phyloP scores from a whole-genome alignment of 202 grass and related monocot genomes.

The Setaria italica region DNA sequence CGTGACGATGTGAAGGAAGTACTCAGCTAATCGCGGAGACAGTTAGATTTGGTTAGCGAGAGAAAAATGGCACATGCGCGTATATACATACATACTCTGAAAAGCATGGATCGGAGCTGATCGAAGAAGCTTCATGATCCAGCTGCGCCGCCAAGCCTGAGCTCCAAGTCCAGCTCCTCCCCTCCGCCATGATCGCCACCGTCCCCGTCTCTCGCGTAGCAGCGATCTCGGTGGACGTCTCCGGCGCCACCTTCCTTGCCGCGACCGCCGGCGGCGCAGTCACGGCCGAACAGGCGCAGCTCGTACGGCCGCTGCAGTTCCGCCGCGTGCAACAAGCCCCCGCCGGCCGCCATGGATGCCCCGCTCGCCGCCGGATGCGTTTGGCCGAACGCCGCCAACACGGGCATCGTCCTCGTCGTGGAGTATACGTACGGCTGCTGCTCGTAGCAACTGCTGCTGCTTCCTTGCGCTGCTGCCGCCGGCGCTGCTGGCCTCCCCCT shows the following conservation, averaged over 20 bases:
- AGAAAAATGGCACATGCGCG: neutral
- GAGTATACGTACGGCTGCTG: neutral
- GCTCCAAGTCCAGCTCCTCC: constrained; percentile 70
- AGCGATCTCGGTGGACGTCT: constrained; percentile 14
- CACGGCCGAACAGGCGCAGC: constrained; percentile 54
- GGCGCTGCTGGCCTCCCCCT: constrained; percentile 7
- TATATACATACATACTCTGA: neutral
- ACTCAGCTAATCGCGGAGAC: neutral
- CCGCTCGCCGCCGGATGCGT: neutral
- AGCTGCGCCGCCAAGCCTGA: constrained; percentile 65
- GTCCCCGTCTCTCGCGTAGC: neutral
- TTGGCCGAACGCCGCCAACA: neutral
- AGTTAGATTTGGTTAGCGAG: neutral
- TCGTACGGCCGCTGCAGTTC: constrained; percentile 43
- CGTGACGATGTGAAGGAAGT: neutral
- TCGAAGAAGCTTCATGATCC: neutral
- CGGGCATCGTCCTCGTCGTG: neutral
- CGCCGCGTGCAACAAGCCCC: neutral
- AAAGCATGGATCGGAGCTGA: neutral
- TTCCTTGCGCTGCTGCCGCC: neutral
- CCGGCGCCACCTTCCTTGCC: neutral
- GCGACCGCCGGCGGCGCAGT: neutral
- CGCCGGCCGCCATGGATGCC: neutral
- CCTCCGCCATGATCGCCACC: constrained; percentile 8
- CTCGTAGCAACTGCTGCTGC: neutral